Evolutionary conservation across 1,139 yeast species (phyloP).

Genomic region (Lodderomyces oxycetoniae): DNA sequence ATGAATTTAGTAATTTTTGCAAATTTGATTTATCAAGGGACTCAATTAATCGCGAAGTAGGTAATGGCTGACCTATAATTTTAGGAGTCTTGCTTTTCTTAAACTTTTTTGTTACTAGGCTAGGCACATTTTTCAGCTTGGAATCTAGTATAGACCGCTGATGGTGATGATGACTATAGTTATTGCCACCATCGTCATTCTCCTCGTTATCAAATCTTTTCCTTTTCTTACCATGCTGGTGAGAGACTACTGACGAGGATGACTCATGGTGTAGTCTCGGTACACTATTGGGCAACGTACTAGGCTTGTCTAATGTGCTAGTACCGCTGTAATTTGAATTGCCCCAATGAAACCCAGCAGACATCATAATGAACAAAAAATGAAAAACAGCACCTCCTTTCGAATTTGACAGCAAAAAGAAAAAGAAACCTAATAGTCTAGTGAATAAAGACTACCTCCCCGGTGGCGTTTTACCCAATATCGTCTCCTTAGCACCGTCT

Average conservation of each 20-base stretch:
- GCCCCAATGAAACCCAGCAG: conserved; percentile 37
- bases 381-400: too few relatives aligned
- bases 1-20: conserved; percentile 46
- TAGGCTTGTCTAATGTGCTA: conserved; percentile 5
- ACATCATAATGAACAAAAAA: too few relatives aligned
- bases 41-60: conserved; percentile 60
- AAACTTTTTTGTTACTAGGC: conserved; percentile 3
- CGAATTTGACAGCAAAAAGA: background rate
- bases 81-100: conserved; percentile 39
- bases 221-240: background rate
- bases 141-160: conserved; percentile 2
- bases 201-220: conserved; percentile 3
- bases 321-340: conserved; percentile 12
- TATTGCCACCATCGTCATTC: background rate
- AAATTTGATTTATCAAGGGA: conserved; percentile 56
- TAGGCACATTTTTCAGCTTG: background rate
- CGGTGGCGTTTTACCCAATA: background rate
- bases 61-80: conserved; percentile 49
- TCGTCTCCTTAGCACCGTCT: background rate
- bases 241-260: background rate
- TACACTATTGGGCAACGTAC: conserved; percentile 3
- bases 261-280: conserved; percentile 4
- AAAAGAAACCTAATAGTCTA: background rate
- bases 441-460: background rate
- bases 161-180: conserved; percentile 4